phyloP scores from a whole-genome alignment of 441 rosid genomes.

The Eutrema salsugineum region DNA sequence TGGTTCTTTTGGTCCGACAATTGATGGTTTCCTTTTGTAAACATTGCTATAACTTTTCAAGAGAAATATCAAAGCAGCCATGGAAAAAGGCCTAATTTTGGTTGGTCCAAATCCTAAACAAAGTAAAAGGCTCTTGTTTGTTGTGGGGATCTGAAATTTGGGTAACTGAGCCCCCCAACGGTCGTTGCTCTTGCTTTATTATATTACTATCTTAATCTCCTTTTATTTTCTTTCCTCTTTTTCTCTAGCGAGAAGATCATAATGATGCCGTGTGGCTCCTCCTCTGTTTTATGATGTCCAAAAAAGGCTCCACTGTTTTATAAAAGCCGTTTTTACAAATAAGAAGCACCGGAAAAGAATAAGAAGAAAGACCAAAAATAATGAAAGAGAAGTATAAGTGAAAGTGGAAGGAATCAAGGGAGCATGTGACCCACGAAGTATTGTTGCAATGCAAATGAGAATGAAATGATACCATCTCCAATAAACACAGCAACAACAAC shows the following conservation, averaged over 20 bases:
- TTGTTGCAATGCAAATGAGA: conserved; percentile 5
- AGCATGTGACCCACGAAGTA: conserved; percentile 28
- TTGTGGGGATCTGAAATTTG: background rate
- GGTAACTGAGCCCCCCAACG: conserved; percentile 23
- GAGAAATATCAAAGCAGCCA: background rate
- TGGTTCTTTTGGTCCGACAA: background rate
- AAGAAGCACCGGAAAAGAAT: background rate
- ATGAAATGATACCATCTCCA: background rate
- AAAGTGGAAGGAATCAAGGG: conserved; percentile 22
- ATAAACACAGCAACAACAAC: conserved; percentile 16
- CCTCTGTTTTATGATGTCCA: no score
- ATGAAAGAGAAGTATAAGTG: background rate
- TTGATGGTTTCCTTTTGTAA: background rate
- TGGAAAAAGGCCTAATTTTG: background rate
- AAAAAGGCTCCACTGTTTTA: background rate
- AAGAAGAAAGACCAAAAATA: background rate
- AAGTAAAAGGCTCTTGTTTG: conserved; percentile 9
- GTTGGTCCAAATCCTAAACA: background rate
- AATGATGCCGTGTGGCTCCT: conserved; percentile 9
- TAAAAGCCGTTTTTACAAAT: background rate
- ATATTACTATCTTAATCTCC: background rate
- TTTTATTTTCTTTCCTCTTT: background rate
- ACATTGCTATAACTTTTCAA: background rate
- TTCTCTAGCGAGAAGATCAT: background rate
- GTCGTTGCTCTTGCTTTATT: conserved; percentile 1